Base-by-base conservation (phyloP, 345 rosid genomes). In the Lumnitzera racemosa region DNA sequence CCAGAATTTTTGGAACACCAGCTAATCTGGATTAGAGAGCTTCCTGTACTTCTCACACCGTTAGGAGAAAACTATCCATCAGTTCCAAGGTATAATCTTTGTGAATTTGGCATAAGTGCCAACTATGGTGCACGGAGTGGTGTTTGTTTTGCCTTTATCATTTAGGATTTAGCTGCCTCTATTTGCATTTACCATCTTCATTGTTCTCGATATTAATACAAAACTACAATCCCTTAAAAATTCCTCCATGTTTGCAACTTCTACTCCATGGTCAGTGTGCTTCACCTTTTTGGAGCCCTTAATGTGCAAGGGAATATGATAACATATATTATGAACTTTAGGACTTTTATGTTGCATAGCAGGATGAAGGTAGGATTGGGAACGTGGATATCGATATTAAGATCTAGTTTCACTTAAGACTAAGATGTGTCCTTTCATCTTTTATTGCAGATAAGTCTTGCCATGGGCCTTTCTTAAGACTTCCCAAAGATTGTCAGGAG, bases 381-480 rank as follows among this genome's bases (percentile, higher is more conserved):
- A 36, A 3, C 10, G 10, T 50, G 59, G 52, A 23, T 16, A 12
- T 36, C 24, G 57, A n/a, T 47, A 16, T 65, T 12, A 29, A 52
- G 68, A 46, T 46, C 24, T 56, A 13, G 56, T 24, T 57, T 58
- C 64, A 65, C 31, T 41, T 59, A 49, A n/a, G 47, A 49, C 58
- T 47, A 9, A 51, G 49, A 17, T 24, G 48, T 61, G 46, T 55
- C 5, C 24, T 3, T 9, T 36, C 36, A 12, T 52, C 10, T 17
- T 54, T 20, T 49, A 24, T 59, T 63, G 59, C 83, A 84, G 97
- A 89, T 69, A 69, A 71, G 31, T 64, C 71, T 56, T 24, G 54
- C 52, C 76, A 75, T 72, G 99, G 99, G 58, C 89, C 90, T 67
- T 90, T 94, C 76, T 41, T 81, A 53, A 78, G 68, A 51, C 96